Percentiles rank a stretch among this genome's conserved stretches.
Evolutionary conservation across 805 yeast genomes (phyloP).

Genomic region (Candida berthetii): DNA sequence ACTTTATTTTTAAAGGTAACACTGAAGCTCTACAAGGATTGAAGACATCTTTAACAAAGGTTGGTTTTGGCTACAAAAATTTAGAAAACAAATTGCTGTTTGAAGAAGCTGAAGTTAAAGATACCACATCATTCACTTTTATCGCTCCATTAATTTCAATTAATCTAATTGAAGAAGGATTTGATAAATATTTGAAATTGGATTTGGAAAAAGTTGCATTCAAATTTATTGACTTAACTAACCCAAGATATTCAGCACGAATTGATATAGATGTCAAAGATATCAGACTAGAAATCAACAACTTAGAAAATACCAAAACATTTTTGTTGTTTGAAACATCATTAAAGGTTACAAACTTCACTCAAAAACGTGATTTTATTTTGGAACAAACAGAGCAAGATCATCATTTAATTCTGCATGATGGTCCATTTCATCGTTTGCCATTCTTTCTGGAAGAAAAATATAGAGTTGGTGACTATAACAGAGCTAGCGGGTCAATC

Average conservation of each 20-base stretch:
- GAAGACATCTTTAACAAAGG: conserved; percentile 32
- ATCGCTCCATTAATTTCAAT: conserved; percentile 41
- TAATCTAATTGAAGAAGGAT: conserved; percentile 28
- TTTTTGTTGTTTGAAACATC: conserved; percentile 49
- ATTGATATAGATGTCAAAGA: conserved; percentile 43
- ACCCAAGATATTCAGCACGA: conserved; percentile 52
- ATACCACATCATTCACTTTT: conserved; percentile 62
- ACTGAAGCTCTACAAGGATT: conserved; percentile 40
- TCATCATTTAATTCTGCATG: conserved; percentile 60
- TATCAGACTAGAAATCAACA: conserved; percentile 28
- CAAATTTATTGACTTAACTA: conserved; percentile 64
- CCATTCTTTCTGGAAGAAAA: conserved; percentile 61
- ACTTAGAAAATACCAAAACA: conserved; percentile 14
- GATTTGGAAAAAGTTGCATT: conserved; percentile 25
- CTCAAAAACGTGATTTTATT: conserved; percentile 41
- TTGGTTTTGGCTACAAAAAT: conserved; percentile 64
- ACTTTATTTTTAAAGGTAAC: conserved; percentile 44
- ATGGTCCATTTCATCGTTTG: conserved; percentile 77
- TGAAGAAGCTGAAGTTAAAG: conserved; percentile 51
- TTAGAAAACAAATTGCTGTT: conserved; percentile 67
- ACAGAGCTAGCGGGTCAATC: conserved; percentile 44
- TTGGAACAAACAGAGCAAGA: conserved; percentile 50
- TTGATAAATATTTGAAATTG: conserved; percentile 18
- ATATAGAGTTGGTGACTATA: conserved; percentile 39
- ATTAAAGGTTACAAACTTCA: conserved; percentile 51